Percentiles rank a stretch among this genome's conserved stretches.
Conservation (phyloP, 2,329 filamentous ascomycete genomes). For the Fusarium buharicum region DNA sequence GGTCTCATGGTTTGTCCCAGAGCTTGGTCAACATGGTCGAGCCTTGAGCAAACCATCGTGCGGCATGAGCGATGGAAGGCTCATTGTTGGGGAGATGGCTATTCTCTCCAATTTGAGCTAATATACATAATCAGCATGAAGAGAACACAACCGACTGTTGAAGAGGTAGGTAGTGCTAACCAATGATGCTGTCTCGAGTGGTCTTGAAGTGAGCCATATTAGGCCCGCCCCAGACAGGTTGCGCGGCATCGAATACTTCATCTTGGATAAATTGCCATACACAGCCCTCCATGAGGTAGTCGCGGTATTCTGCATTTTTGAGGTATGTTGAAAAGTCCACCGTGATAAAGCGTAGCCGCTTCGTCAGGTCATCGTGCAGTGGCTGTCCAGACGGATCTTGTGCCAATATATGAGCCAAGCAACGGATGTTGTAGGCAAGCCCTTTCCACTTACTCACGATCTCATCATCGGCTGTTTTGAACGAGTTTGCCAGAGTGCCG, state of each 20-base stretch:
- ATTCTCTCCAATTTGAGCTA: background rate
- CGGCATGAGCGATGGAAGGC: background rate
- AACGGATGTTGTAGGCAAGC: constrained; percentile 32
- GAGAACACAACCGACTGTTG: too few species aligned
- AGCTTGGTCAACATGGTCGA: background rate
- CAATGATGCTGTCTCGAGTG: rapidly evolving
- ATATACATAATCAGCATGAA: background rate
- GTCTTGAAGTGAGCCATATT: rapidly evolving
- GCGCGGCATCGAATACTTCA: background rate
- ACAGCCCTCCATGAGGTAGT: background rate
- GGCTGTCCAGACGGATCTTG: rapidly evolving
- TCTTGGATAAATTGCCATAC: constrained; percentile 4
- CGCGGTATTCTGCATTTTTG: background rate
- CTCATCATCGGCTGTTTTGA: constrained; percentile 24
- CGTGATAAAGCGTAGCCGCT: background rate
- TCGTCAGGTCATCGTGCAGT: rapidly evolving
- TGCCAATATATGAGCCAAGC: constrained; percentile 7
- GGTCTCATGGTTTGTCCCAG: rapidly evolving
- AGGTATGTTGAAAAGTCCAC: rapidly evolving
- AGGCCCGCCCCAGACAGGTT: background rate
- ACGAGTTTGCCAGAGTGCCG: background rate
- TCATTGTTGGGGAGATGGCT: rapidly evolving
- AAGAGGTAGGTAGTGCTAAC: constrained; percentile 3
- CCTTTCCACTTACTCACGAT: constrained; percentile 29
- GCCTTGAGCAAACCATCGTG: constrained; percentile 22